phyloP scores from a whole-genome alignment of 2,329 filamentous ascomycete genomes.

The Pyrenophora teres region DNA sequence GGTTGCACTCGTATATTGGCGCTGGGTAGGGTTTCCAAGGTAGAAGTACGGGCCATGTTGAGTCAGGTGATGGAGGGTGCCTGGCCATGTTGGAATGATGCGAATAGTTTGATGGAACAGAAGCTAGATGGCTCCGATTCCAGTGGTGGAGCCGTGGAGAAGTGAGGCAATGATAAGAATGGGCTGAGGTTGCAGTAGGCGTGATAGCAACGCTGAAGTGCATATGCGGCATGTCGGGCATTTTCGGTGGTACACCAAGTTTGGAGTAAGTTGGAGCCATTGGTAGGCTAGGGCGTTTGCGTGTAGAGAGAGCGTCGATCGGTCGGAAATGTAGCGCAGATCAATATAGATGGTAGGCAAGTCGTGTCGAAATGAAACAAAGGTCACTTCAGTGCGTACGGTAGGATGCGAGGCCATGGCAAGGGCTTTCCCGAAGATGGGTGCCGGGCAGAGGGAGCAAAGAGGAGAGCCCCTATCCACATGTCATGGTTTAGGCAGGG shows the following conservation, averaged over 20 bases:
- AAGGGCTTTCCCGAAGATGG: too few species aligned
- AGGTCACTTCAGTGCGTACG: too few species aligned
- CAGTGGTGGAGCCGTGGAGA: too few species aligned
- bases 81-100: too few species aligned
- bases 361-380: too few species aligned
- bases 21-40: not conserved
- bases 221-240: not conserved
- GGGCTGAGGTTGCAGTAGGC: not conserved
- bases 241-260: not conserved
- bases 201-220: not conserved
- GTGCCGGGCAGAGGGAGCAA: too few species aligned
- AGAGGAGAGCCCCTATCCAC: not conserved
- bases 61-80: not conserved
- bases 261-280: not conserved
- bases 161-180: not conserved
- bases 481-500: too few species aligned
- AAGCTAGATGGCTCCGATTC: too few species aligned
- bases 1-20: not conserved
- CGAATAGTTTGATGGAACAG: too few species aligned
- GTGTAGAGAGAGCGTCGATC: not conserved
- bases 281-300: not conserved
- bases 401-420: too few species aligned
- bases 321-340: conserved; percentile 4
- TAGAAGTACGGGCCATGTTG: not conserved
- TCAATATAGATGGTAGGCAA: not conserved